Base-by-base conservation (phyloP, 352 stramenopile species). In the Thalassiosira oceanica region DNA sequence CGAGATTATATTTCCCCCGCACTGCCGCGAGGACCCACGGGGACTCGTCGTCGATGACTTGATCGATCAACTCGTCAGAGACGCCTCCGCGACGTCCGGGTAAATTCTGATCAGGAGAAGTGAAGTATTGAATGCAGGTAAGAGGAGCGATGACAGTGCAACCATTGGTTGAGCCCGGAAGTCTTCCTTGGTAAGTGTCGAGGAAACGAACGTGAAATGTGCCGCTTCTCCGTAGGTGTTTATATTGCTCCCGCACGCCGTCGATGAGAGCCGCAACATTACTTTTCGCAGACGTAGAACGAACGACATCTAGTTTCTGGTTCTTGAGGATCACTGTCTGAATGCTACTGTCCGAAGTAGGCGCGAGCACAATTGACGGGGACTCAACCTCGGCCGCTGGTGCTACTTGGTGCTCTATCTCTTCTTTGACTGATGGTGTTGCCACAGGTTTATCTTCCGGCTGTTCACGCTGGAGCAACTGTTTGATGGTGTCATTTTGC, bases 131-230 rank as follows among this genome's bases (percentile, higher is more conserved):
- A 55, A 86, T 77, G 45, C 74, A 87, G 2, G 84, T 63, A 2
- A 91, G 42, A 2, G 83, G 85, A 7, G 85, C 83, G 71, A 92
- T 90, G 7, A 92, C 71, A 1, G 85, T 89, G 61, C 85, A 92
- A 10, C 85, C 85, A 66, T 92, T 92, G 24, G 66, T 89, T 11
- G 58, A 80, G 21, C 43, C 66, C 8, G 45, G 61, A 33, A 74
- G 55, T 15, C 72, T 31, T 24, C 82, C 82, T 58, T 89, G 82
- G 58, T 83, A 86, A 0, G 82, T 89, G n/a, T 83, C 55, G 0
- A 84, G 35, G 36, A 74, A 78, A 21, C 53, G 51, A 27, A 86
- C 55, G 3, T 56, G 39, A 35, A 87, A 41, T 53, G 46, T 41
- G 23, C 60, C 31, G 18, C 53, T 56, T 3, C 58, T 63, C 29